Base-by-base conservation (phyloP, 192 early-diverging fungal genomes). In the Podila epigama region DNA sequence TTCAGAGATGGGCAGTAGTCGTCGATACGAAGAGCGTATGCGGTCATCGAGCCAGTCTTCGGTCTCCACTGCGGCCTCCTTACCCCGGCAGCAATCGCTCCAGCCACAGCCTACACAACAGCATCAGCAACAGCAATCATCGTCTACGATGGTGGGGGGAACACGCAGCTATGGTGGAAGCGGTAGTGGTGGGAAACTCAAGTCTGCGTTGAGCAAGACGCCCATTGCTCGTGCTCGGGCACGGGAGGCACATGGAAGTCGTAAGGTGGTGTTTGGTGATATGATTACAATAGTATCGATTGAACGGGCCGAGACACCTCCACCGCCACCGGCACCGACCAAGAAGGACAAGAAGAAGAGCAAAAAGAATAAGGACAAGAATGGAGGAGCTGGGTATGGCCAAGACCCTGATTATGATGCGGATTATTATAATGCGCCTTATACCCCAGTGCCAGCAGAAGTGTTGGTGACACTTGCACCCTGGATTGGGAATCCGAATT, bases 401-500 rank as follows among this genome's bases (percentile, higher is more conserved):
- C 70, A 61, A 0, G 70, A 72, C 29, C 70, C 70, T 2, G 70
- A 72, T 28, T 72, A 72, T 40, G 63, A 72, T 29, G 28, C 44
- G 8, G 70, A 65, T 13, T 72, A 66, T 33, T 66, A 60, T 25
- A 72, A 66, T 34, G 31, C 27, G 5, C 70, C 70, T 28, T 72
- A 63, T 66, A 72, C 70, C 40, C 70, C 62, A 13, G 56, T 44
- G 22, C 70, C 70, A 1, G 58, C 70, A 11, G 70, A 72, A 28
- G 70, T 72, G 1, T 39, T 65, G 25, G 40, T 72, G 32, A 72
- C 70, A 6, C 63, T 59, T 29, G 70, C 63, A 13, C 70, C 70
- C 4, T 72, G 70, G 70, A 72, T 72, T n/a, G 70, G 63, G n/a
- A 72, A 72, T 44, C 70, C 70, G 6, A 72, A 72, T 40, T 72